Evolutionary conservation across 78 protist species (phyloP).

Genomic region (Cyanophora paradoxa): DNA sequence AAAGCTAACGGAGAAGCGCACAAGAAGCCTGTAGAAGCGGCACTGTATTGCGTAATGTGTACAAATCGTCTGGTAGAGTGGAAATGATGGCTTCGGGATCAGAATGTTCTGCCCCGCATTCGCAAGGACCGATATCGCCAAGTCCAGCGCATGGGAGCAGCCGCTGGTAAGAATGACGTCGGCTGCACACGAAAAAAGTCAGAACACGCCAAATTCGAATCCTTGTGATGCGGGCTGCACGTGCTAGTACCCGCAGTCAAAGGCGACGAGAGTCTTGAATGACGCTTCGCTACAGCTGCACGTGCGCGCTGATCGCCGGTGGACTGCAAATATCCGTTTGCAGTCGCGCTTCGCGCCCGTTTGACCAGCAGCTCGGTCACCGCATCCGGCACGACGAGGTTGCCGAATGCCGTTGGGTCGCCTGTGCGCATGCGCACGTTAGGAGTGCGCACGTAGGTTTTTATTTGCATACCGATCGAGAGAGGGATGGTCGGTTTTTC

Average conservation of each 20-base stretch:
- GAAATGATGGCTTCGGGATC: slow-evolving; percentile 84
- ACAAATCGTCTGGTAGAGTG: slow-evolving; percentile 70
- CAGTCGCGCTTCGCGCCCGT: not conserved
- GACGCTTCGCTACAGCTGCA: not conserved
- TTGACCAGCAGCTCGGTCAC: not conserved
- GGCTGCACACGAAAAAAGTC: too few relatives aligned
- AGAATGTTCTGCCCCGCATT: slow-evolving; percentile 72
- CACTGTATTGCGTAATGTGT: slow-evolving; percentile 39
- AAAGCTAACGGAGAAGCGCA: not conserved
- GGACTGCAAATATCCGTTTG: not conserved
- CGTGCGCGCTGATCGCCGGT: not conserved
- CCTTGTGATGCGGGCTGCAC: not conserved
- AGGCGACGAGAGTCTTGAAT: not conserved
- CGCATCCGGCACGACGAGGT: too few relatives aligned
- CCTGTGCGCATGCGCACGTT: too few relatives aligned
- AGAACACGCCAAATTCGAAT: too few relatives aligned
- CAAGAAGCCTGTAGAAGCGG: slow-evolving; percentile 37
- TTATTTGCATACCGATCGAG: slow-evolving; percentile 58
- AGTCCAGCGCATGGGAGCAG: slow-evolving; percentile 83
- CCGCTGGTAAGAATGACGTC: slow-evolving; percentile 71
- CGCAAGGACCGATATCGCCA: slow-evolving; percentile 65
- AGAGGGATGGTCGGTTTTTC: slow-evolving; percentile 61
- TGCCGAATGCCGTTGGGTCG: too few relatives aligned
- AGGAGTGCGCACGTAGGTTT: too few relatives aligned
- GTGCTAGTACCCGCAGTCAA: too few relatives aligned